These are phyloP conservation scores for Calcarisporium arbuscula DNA, from an alignment of 2,329 filamentous ascomycete genomes.

Conservation along the genomic window DNA sequence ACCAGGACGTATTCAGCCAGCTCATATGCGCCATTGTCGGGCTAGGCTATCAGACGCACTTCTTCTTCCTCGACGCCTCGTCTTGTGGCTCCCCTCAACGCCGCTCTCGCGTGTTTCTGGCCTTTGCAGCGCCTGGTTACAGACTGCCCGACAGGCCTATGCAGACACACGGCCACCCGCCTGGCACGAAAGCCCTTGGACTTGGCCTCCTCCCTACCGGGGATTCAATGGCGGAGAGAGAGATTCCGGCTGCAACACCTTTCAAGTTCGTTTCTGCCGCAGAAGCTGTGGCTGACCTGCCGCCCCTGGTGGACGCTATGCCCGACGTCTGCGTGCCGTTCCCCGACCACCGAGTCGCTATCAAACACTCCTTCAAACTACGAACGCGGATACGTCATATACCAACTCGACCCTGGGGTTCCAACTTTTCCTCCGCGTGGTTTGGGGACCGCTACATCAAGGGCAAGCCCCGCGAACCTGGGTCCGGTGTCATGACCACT, in stretches of 20 bases:
- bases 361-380: constrained; percentile 29
- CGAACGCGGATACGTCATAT: constrained; percentile 49
- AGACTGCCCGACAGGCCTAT: constrained; percentile 48
- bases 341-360: constrained; percentile 60
- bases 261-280: constrained; percentile 51
- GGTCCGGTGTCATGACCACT: constrained; percentile 27
- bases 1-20: constrained; percentile 65
- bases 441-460: constrained; percentile 20
- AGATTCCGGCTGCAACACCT: constrained; percentile 38
- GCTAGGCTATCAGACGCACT: constrained; percentile 68
- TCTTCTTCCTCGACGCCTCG: constrained; percentile 64
- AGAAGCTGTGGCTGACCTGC: constrained; percentile 54
- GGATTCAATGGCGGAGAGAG: constrained; percentile 49
- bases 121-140: constrained; percentile 62
- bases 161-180: constrained; percentile 58
- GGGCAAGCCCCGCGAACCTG: constrained; percentile 8
- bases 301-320: constrained; percentile 54
- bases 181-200: constrained; percentile 17
- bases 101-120: constrained; percentile 63
- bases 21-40: constrained; percentile 67
- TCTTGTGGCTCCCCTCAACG: constrained; percentile 60
- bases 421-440: constrained; percentile 45
- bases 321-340: constrained; percentile 54
- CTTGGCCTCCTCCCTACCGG: constrained; percentile 57
- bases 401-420: constrained; percentile 50